Evolutionary conservation across 352 stramenopile genomes (phyloP), one percentile per base, ranked within the genome.

Genomic region (Thraustochytrium striatum): DNA sequence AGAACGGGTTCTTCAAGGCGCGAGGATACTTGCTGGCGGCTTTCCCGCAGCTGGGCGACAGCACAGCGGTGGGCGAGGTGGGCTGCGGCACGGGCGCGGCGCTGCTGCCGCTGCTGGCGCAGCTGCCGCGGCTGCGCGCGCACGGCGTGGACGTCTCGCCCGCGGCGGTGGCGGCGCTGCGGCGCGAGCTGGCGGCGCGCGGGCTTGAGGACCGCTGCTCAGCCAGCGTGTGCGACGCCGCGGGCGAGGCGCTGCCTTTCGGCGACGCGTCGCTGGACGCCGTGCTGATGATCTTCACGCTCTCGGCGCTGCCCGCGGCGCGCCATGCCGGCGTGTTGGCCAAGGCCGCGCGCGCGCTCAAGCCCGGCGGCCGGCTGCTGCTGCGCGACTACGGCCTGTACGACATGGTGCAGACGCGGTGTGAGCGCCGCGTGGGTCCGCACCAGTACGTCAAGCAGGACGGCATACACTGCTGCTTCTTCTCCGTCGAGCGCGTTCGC

Each of bases 311-410:
- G 28, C 16, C 69, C 25, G 52, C 69, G 7, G 8, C 8, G 39
- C 35, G 38, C 16, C 50, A 72, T 33, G 0, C 5, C 13, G 28
- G 9, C 7, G 55, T 79, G 19, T 13, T 79, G 35, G 21, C 52
- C 36, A 58, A 61, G 7, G 33, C 53, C 5, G 7, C 9, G 8
- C 9, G 13, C 35, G 8, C 3, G 5, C 36, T 79, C 7, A 32
- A 38, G 36, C 53, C 57, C 3, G 69, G 69, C 28, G 69, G 69
- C 8, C 38, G n/a, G 5, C 28, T 79, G 25, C 53, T 61, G 19
- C 75, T 79, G n/a, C 69, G 69, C 39, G 69, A 79, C 25, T 79
- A 79, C 8, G 69, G 69, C 3, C 69, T 79, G n/a, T 79, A 65
- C 28, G 69, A 79, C 36, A 79, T 79, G 69, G 55, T 72, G 16